Evolutionary conservation across 2,329 filamentous ascomycete species (phyloP), one percentile per base, ranked within the genome.

Genomic region (Mycosphaerelloides madeirae): DNA sequence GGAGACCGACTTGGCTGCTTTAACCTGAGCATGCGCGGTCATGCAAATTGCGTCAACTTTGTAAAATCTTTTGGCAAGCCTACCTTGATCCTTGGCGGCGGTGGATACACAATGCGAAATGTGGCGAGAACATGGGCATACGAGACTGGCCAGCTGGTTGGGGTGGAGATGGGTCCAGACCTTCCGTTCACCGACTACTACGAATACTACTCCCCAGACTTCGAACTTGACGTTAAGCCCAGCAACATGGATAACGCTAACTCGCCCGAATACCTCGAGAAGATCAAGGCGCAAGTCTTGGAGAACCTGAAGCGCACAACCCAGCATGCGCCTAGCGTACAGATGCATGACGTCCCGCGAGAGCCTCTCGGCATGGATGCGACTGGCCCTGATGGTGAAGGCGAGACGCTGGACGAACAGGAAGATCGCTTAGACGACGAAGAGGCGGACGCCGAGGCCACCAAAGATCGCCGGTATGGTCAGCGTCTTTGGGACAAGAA

Each of bases 131-230:
- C 80, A 1, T 83, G 78, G 80, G 73, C 73, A 16, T 79, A 73
- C 57, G 71, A 96, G 80, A 76, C 73, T 1, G 91, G 91, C 54
- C 78, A 89, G 46, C 77, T 97, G 7, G 87, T 96, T 15, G 87
- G 87, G 20, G 81, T 90, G 48, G 78, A 87, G 22, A 87, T 97
- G 77, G 77, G 81, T 9, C 77, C 84, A 4, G 83, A 86, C n/a
- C 75, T 97, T 31, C 91, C 91, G 1, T 97, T 89, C 67, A 97
- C 95, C 53, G 91, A 97, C 71, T 97, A 97, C 67, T 97, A 97
- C 61, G 81, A 84, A 73, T 85, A 85, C 60, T 85, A 84, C 59
- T 80, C 77, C 5, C 81, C 81, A 2, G 81, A 85, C 59, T 85
- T 83, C 60, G 80, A 85, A 63, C 72, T 85, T 32, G 79, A 84